Evolutionary conservation across 352 stramenopile species (phyloP).

Genomic region (Globisporangium recalcitrans): DNA sequence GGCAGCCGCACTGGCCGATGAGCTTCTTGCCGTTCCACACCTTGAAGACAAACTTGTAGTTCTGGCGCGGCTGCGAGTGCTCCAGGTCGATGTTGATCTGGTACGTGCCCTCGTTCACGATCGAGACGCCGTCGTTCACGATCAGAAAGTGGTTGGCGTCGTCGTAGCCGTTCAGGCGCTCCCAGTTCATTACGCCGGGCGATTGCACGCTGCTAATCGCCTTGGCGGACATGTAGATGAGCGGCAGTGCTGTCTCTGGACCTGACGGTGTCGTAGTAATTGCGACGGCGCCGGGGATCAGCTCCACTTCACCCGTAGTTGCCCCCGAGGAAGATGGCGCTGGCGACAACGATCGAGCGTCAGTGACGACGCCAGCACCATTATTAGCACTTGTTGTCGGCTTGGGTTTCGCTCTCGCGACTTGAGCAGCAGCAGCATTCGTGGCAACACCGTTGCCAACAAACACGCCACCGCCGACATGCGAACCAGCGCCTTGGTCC

Average conservation of each 20-base stretch:
- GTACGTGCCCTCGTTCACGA: slow-evolving; percentile 30
- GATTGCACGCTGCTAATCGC: slow-evolving; percentile 23
- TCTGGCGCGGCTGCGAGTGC: slow-evolving; percentile 21
- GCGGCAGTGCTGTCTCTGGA: slow-evolving; percentile 9
- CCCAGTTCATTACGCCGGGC: slow-evolving; percentile 34
- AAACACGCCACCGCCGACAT: background rate
- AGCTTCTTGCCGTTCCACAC: slow-evolving; percentile 37
- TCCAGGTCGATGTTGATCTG: slow-evolving; percentile 41
- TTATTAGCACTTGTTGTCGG: too few species aligned
- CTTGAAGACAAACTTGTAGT: slow-evolving; percentile 33
- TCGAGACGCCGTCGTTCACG: slow-evolving; percentile 28
- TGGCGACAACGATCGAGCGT: background rate
- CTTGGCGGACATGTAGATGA: slow-evolving; percentile 27
- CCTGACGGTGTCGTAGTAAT: background rate
- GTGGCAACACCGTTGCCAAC: background rate
- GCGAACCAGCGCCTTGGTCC: background rate
- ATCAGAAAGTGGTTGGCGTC: slow-evolving; percentile 18
- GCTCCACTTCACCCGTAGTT: background rate
- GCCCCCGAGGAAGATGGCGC: background rate
- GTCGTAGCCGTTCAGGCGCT: slow-evolving; percentile 23
- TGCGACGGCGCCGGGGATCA: background rate
- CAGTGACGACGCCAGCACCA: background rate
- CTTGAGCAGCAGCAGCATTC: background rate
- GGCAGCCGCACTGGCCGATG: slow-evolving; percentile 31
- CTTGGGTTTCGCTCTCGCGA: background rate